Evolutionary conservation across 129 eudicot genomes (phyloP), one percentile per base, ranked within the genome.

Genomic region (Flaveria trinervia): DNA sequence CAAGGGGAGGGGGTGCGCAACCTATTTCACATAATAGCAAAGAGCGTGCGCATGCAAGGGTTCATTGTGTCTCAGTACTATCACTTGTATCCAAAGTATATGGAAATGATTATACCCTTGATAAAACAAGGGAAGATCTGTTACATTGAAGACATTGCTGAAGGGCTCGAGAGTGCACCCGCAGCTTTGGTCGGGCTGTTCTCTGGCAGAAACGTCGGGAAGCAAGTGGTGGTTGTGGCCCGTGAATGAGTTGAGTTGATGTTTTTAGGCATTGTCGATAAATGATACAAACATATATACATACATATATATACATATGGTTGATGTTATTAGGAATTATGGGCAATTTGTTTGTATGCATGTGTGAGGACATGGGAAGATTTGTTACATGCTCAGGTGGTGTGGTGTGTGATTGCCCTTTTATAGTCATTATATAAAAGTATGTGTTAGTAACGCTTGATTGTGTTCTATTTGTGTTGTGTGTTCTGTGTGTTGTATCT

Each of bases 161-260:
- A 83, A 33, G 86, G 83, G 17, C 86, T 83, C 17, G 86, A 83
- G 83, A 73, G 80, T 10, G 80, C 69, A 14, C 86, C 83, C 2
- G 57, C 74, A 2, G 86, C 86, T 73, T 60, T 83, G 62, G 74
- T 83, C 51, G 86, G 86, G 59, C 26, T 83, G 10, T 83, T 73
- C 69, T 77, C 79, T 7, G 86, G 86, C 39, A 70, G 13, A 69
- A 83, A 78, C n/a, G 75, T 83, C 4, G 86, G 86, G 26, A 83
- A 83, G 41, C 85, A 85, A 66, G 86, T 82, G 43, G 86, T 77
- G 70, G 75, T 67, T 9, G 79, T 80, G 64, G 84, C 79, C 15
- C 75, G 62, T 9, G 84, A 80, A 56, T 73, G 72, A 79, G 54
- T 55, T 18, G 71, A 70, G 64, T 70, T 44, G 45, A 51, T 67